Evolutionary conservation across 208 protist genomes (phyloP).

Genomic region (Sergeia podlipaevii): DNA sequence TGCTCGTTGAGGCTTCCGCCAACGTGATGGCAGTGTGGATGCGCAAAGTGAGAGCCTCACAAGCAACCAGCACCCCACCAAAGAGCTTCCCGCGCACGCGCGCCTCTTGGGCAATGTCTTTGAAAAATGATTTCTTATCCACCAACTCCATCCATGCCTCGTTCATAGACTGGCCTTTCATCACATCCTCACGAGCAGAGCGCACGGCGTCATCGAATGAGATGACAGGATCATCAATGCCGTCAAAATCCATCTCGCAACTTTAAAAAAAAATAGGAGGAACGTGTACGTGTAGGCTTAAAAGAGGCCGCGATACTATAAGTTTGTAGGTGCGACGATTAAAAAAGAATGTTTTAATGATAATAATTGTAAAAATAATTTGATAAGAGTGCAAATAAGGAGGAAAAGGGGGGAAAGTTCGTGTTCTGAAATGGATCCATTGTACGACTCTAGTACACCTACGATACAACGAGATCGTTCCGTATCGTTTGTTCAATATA

Average conservation of each 20-base stretch:
- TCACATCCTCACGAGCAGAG: constrained; percentile 10
- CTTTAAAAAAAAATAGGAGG: too few species aligned
- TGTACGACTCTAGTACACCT: too few species aligned
- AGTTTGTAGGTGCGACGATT: too few species aligned
- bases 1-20: neutral
- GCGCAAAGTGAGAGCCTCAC: constrained; percentile 28
- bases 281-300: too few species aligned
- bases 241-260: constrained; percentile 27
- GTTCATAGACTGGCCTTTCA: constrained; percentile 22
- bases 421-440: too few species aligned
- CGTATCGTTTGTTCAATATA: too few species aligned
- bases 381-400: too few species aligned
- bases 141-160: constrained; percentile 35
- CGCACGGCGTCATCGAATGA: constrained; percentile 20
- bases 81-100: constrained; percentile 28
- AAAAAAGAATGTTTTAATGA: too few species aligned
- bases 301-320: too few species aligned
- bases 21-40: neutral
- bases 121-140: constrained; percentile 50
- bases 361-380: too few species aligned
- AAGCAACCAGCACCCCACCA: constrained; percentile 31
- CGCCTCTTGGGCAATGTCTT: constrained; percentile 53
- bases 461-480: too few species aligned
- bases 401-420: too few species aligned
- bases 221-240: constrained; percentile 13